phyloP scores from a whole-genome alignment of 805 yeast species.

The Candida bentonensis region DNA sequence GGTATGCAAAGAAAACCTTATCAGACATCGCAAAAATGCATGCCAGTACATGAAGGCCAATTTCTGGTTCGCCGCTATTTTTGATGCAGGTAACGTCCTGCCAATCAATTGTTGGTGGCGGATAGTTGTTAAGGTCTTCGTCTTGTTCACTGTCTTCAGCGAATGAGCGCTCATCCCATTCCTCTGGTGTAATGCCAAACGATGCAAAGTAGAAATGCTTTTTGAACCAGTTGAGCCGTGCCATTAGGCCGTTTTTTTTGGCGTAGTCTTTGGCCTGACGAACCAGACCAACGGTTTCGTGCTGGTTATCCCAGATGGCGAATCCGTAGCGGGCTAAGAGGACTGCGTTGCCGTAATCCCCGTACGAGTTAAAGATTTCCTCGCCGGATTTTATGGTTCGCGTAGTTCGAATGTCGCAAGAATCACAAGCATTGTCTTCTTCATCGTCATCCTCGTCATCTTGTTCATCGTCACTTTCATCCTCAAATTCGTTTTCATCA shows the following conservation, averaged over 20 bases:
- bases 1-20: neutral
- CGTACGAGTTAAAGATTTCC: constrained; percentile 77
- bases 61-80: neutral
- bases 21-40: constrained; percentile 1
- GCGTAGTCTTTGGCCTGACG: constrained; percentile 7
- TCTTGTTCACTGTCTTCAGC: neutral
- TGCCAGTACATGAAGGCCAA: neutral
- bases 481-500: constrained; percentile 15
- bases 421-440: constrained; percentile 20
- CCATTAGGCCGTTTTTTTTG: constrained; percentile 1
- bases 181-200: neutral
- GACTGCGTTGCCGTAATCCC: constrained; percentile 51
- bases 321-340: constrained; percentile 73
- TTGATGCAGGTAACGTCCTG: neutral
- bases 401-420: constrained; percentile 56
- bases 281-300: constrained; percentile 32
- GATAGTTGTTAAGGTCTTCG: neutral
- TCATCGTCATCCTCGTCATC: constrained; percentile 16
- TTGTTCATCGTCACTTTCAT: constrained; percentile 13
- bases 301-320: constrained; percentile 36
- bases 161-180: neutral
- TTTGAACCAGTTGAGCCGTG: neutral
- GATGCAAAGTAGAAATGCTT: neutral
- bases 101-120: constrained; percentile 1
- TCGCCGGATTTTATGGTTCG: constrained; percentile 29